Percentiles rank a stretch among this genome's conserved stretches.
Conservation (phyloP, 805 yeast species). For the Brettanomyces custersianus region DNA sequence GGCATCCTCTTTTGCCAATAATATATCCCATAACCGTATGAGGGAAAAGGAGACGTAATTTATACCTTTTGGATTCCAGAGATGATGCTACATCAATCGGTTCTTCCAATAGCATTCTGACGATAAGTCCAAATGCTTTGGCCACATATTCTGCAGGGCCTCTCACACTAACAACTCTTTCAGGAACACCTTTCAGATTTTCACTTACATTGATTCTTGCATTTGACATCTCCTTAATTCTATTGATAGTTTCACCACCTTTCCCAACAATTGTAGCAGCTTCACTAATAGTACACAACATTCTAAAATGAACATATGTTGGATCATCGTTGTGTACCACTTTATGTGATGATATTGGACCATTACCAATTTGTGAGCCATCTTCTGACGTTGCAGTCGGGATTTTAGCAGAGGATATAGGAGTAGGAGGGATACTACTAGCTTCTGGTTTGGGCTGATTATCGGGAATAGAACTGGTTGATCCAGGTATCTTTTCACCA, state of each 20-base stretch:
- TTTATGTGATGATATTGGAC: slow-evolving; percentile 9
- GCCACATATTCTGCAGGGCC: slow-evolving; percentile 77
- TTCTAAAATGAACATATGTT: slow-evolving; percentile 57
- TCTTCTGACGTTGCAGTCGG: not conserved
- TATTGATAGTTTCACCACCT: slow-evolving; percentile 66
- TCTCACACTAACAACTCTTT: slow-evolving; percentile 62
- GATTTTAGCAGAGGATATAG: not conserved
- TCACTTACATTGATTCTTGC: slow-evolving; percentile 67
- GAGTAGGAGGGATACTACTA: not conserved
- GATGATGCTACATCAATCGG: slow-evolving; percentile 56
- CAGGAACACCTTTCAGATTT: slow-evolving; percentile 61
- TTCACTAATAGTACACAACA: slow-evolving; percentile 68
- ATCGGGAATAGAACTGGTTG: too few species aligned
- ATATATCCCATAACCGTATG: slow-evolving; percentile 74
- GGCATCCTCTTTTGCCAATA: slow-evolving; percentile 68
- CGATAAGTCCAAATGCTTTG: slow-evolving; percentile 68
- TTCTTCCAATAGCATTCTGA: slow-evolving; percentile 57
- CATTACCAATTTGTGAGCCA: not conserved
- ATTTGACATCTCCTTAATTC: slow-evolving; percentile 51
- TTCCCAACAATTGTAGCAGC: slow-evolving; percentile 72
- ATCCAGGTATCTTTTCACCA: too few species aligned
- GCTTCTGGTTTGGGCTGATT: not conserved
- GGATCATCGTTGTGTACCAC: slow-evolving; percentile 36
- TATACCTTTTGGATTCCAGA: slow-evolving; percentile 42
- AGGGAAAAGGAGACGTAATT: slow-evolving; percentile 59